Evolutionary conservation across 345 rosid genomes (phyloP), one percentile per base, ranked within the genome.

Genomic region (Eucalyptus regnans): DNA sequence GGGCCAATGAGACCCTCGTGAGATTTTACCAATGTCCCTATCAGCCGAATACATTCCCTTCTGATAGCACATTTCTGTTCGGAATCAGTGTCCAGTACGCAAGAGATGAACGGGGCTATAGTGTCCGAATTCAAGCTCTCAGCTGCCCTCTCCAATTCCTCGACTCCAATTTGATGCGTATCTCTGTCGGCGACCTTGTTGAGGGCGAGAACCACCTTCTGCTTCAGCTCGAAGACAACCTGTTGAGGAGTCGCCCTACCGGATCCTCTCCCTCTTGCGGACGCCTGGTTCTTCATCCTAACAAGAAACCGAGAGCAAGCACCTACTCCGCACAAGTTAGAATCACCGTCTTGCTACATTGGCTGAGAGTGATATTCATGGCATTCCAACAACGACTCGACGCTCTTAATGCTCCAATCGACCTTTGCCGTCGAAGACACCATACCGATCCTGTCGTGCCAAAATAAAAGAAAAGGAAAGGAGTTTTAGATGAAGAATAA

Each of bases 141-240:
- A 2, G 96, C 98, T 9, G 92, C 94, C 89, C 91, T 95, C 88
- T 96, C 95, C 83, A 97, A 98, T 91, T 97, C 99, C 22, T 95
- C 96, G 13, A 91, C 96, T 68, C 96, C 99, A 76, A 97, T 90
- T 88, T 94, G 96, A 87, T 96, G 94, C 6, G 99, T 97, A 89
- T 97, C 99, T 88, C 99, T 91, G 92, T 97, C 99, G 2, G 97
- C 96, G 23, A 97, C 91, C 95, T 97, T 97, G 95, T 94, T 96
- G 7, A 97, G 93, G 7, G 99, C 98, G 60, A 90, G 89, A 76
- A 94, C 94, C 89, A 95, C 96, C 91, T 91, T 97, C 88, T 94
- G 96, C 89, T 96, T 96, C 4, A 96, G 94, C 93, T 97, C 98
- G 89, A 95, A 93, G 51, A 89, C 86, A 49, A 87, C 93, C 86